Base-by-base conservation (phyloP, 169 alveolate species). In the Toxoplasma gondii region DNA sequence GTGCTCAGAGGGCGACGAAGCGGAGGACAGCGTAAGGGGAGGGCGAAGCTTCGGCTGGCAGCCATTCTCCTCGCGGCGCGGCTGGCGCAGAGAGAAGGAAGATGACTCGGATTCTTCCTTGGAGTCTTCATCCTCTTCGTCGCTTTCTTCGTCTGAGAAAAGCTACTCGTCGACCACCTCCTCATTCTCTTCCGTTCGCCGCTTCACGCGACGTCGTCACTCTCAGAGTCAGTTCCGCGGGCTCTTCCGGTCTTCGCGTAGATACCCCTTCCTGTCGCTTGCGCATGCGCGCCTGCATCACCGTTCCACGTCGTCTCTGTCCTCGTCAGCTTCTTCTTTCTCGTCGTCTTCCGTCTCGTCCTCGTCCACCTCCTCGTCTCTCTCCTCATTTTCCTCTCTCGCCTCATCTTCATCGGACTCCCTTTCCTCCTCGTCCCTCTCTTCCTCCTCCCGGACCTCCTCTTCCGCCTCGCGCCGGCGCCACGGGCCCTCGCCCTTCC, bases 241-340 rank as follows among this genome's bases (percentile, higher is more conserved):
- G n/a, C 22, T 64, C 7, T 38, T 78, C 86, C 86, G 49, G 9
- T 12, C 49, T 41, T 7, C 22, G 19, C 86, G 86, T 9, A 41
- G 86, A 38, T 10, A 38, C 39, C 39, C 22, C 44, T n/a, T 17
- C 29, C 43, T 12, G 22, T 78, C 86, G 39, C 45, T 78, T 1
- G 86, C 86, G 1, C 39, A 17, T 45, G 39, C 44, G 86, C 86
- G 22, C 29, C 49, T 78, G 44, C 86, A 78, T 78, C 86, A n/a
- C 29, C 86, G 86, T 78, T 78, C 86, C n/a, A 24, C 86, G 22
- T 78, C 45, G 10, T 78, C 86, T 78, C n/a, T n/a, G 39, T 78
- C 43, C n/a, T 78, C 86, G 4, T 78, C 86, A 1, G 22, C 86
- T 7, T 36, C 86, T 10, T n/a, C 86, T 12, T 78, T 2, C n/a